These are phyloP conservation scores for Lentinula aciculospora DNA, from an alignment of 768 basidiomycete genomes.

Conservation along the genomic window DNA sequence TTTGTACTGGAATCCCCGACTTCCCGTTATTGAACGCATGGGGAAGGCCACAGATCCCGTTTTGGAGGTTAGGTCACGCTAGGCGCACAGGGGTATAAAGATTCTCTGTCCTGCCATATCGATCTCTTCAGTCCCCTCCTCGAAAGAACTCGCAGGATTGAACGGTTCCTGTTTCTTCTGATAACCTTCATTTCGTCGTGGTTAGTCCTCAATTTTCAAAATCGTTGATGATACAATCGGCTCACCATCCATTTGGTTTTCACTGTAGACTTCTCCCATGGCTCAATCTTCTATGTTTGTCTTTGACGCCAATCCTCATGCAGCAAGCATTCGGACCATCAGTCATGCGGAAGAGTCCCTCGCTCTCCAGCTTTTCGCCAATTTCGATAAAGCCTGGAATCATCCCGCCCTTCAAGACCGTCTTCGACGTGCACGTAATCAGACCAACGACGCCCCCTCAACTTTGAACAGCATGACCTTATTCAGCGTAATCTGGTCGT, in stretches of 20 bases:
- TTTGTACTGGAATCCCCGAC: neutral
- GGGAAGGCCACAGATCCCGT: neutral
- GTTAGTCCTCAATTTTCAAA: neutral
- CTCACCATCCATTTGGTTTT: neutral
- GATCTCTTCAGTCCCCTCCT: neutral
- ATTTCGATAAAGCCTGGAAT: neutral
- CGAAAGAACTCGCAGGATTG: neutral
- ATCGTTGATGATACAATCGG: neutral
- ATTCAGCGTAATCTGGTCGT: neutral
- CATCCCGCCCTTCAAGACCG: neutral
- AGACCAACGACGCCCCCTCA: neutral
- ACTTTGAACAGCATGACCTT: neutral
- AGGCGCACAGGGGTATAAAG: neutral
- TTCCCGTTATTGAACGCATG: neutral
- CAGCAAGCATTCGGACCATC: neutral
- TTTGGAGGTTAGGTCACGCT: neutral
- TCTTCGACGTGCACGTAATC: neutral
- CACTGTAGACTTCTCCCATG: neutral
- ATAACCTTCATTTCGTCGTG: too few species aligned
- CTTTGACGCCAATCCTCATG: neutral
- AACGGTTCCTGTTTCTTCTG: neutral
- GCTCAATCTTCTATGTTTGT: neutral
- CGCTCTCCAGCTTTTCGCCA: neutral
- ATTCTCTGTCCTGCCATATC: neutral
- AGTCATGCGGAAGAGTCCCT: neutral